Evolutionary conservation across 2,329 filamentous ascomycete genomes (phyloP), one percentile per base, ranked within the genome.

Genomic region (Thermothelomyces thermophilus): DNA sequence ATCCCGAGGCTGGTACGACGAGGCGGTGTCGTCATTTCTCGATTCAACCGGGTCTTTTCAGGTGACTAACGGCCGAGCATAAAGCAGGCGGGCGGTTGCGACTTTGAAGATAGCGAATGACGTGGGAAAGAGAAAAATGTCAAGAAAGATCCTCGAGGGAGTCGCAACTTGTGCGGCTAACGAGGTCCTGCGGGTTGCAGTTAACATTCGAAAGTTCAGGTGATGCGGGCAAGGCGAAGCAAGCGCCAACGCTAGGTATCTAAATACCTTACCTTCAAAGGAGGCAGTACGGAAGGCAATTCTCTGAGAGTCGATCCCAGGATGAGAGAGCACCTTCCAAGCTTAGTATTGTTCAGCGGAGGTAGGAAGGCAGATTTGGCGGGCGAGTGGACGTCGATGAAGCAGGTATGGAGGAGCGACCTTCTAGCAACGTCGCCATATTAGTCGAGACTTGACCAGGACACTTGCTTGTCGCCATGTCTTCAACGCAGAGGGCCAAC

Each of bases 1-100:
- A 77, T 76, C 61, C 73, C 73, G 68, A 78, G 70, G 61, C 71
- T 76, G 57, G 74, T 65, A 53, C 68, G 68, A 58, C 66, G 64
- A 50, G 59, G 63, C 48, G 66, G 62, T 44, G 63, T 60, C 60
- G 66, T 70, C 64, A 69, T 71, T 57, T 48, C 52, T 55, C 55
- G 49, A 22, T 53, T 44, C 43, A 51, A 28, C 19, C 3, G 37
- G 39, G 36, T 14, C 41, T 50, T 16, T 39, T 41, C 34, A 17
- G 28, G 40, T 46, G 44, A 33, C 45, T 44, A 48, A 24, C 35
- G 28, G 48, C 43, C 37, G 35, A 39, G 56, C 54, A 56, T 57
- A 33, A n/a, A 41, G 55, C 45, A 28, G 46, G 43, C 50, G 33
- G 41, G 30, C 19, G 51, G 45, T 14, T 51, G 46, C 36, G 44